phyloP scores from a whole-genome alignment of 2,329 filamentous ascomycete species.

The Fusarium luffae region DNA sequence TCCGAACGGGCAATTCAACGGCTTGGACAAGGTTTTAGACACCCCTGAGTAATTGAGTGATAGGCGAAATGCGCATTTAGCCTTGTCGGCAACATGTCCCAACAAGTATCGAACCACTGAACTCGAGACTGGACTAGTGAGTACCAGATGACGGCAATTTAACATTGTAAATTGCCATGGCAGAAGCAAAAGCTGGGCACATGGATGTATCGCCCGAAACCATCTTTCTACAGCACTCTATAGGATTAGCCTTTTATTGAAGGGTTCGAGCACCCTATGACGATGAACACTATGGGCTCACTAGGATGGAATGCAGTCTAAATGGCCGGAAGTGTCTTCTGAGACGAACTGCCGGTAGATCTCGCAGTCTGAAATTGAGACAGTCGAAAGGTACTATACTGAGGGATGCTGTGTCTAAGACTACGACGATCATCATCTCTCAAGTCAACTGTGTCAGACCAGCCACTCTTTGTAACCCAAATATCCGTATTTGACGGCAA shows the following conservation, averaged over 20 bases:
- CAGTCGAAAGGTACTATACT: background rate
- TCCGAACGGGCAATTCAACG: background rate
- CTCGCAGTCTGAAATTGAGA: slow-evolving; percentile 8
- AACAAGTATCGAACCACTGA: background rate
- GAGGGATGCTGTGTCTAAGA: slow-evolving; percentile 22
- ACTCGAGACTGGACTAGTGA: background rate
- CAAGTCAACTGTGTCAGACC: slow-evolving; percentile 9
- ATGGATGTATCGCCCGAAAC: background rate
- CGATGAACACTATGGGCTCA: background rate
- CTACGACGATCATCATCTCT: background rate
- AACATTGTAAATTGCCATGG: background rate
- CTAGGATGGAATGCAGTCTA: slow-evolving; percentile 2
- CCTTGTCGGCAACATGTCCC: background rate
- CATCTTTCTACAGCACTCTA: background rate
- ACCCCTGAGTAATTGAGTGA: background rate
- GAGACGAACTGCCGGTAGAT: background rate
- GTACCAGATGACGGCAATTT: background rate
- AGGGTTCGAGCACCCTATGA: background rate
- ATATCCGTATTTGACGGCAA: background rate
- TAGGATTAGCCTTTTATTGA: background rate
- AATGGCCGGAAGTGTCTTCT: background rate
- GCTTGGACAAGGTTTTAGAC: background rate
- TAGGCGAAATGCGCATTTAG: background rate
- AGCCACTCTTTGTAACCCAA: background rate
- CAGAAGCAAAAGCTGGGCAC: background rate